phyloP scores from a whole-genome alignment of 2,329 filamentous ascomycete genomes.

The Calonectria ilicicola region DNA sequence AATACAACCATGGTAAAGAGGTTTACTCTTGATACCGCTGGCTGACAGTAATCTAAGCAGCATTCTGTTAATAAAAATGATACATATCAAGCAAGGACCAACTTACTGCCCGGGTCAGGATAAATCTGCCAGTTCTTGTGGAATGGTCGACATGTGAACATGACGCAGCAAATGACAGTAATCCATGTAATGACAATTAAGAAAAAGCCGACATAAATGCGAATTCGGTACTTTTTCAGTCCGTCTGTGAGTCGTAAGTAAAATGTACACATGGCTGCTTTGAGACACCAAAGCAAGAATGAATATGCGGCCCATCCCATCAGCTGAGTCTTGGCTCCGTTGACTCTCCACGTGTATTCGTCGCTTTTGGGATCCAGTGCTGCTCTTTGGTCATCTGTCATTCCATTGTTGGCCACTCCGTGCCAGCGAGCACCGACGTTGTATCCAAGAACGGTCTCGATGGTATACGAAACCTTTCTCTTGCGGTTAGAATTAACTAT shows the following conservation, averaged over 20 bases:
- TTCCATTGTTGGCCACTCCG: slow-evolving; percentile 65
- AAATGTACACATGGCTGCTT: slow-evolving; percentile 65
- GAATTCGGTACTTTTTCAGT: slow-evolving; percentile 11
- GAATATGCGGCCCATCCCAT: slow-evolving; percentile 65
- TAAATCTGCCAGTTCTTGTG: slow-evolving; percentile 67
- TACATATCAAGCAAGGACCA: no score
- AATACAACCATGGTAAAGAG: slow-evolving; percentile 48
- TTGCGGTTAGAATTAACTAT: slow-evolving; percentile 43
- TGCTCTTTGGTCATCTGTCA: slow-evolving; percentile 60
- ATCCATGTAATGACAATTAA: slow-evolving; percentile 61
- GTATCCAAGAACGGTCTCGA: slow-evolving; percentile 62
- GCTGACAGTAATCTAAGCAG: slow-evolving; percentile 47
- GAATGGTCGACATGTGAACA: slow-evolving; percentile 64
- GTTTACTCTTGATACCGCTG: slow-evolving; percentile 52
- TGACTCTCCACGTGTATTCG: slow-evolving; percentile 51
- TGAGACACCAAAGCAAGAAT: slow-evolving; percentile 62
- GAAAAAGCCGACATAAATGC: slow-evolving; percentile 59
- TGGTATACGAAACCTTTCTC: slow-evolving; percentile 55
- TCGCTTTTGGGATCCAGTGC: slow-evolving; percentile 53
- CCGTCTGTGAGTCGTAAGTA: slow-evolving; percentile 60
- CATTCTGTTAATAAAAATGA: not conserved
- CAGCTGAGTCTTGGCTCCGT: slow-evolving; percentile 65
- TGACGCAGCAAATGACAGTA: slow-evolving; percentile 58
- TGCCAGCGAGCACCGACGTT: slow-evolving; percentile 56
- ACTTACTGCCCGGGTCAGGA: slow-evolving; percentile 66